Base-by-base conservation (phyloP, 352 stramenopile genomes). In the Phytopythium chamaehyphon region DNA sequence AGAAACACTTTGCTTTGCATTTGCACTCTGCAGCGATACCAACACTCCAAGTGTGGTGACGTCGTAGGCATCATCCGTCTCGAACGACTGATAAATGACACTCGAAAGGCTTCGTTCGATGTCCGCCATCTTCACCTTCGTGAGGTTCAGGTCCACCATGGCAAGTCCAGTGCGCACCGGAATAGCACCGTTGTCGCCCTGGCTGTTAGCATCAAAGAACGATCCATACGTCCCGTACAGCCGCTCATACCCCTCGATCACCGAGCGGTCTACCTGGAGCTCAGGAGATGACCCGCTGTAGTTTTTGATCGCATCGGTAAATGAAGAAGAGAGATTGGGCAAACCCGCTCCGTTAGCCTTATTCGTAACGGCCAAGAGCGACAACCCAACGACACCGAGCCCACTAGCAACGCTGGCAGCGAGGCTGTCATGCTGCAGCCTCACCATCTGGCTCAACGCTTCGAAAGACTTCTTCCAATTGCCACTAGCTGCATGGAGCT, bases 181-280 rank as follows among this genome's bases (percentile, higher is more conserved):
- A 19, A 62, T 19, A 9, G 47, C 49, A 42, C 47, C 68, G 43
- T 4, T 16, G 16, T 53, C 8, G 6, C 24, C 21, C 21, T 43
- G 19, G n/a, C 2, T 36, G 14, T 4, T 15, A 23, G 26, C 31
- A 44, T n/a, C 9, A 14, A 53, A 22, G 16, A 21, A n/a, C 2
- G 35, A 42, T 4, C 33, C 47, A 35, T 35, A 44, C 14, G 28
- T 28, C 16, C 64, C 62, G 1, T 57, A 21, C 12, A 51, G 58
- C 4, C 73, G 70, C 37, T 79, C 70, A 46, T 77, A 54, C 48
- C 76, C 56, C 47, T 81, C 73, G 22, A 79, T 49, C 18, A 79
- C 53, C 16, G 45, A 68, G 8, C 70, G 40, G 37, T 69, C 68
- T 38, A 18, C 10, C 5, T 40, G 28, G n/a, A 40, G 45, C 19